Conservation (phyloP, 2,329 filamentous ascomycete species). For the Aspergillus brunneoviolaceus region DNA sequence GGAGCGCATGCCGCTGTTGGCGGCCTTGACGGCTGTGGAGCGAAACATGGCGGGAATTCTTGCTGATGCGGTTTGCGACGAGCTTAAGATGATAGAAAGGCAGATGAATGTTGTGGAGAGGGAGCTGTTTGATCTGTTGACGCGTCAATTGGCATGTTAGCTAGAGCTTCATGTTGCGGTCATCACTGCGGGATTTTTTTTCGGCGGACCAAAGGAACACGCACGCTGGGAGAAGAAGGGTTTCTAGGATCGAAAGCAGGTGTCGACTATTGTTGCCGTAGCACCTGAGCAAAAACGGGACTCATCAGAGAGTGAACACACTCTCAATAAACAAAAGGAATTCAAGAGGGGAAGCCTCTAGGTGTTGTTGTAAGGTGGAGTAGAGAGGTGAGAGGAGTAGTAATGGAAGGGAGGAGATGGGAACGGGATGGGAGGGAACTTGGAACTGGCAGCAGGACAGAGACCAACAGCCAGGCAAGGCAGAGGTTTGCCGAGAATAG, state of each 20-base stretch:
- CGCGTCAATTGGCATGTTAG: constrained; percentile 6
- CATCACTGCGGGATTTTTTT: constrained; percentile 18
- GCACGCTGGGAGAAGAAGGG: constrained; percentile 8
- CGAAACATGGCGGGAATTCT: constrained; percentile 41
- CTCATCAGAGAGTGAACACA: constrained; percentile 42
- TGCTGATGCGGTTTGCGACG: constrained; percentile 5
- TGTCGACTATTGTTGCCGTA: constrained; percentile 44
- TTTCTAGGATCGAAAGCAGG: constrained; percentile 29
- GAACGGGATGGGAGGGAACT: constrained; percentile 7
- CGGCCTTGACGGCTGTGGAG: constrained; percentile 41
- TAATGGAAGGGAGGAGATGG: constrained; percentile 6
- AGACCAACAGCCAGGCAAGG: background rate
- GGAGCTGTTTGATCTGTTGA: constrained; percentile 4
- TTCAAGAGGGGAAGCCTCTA: constrained; percentile 10
- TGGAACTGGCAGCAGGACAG: background rate
- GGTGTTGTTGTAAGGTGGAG: constrained; percentile 13
- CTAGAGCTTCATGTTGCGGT: constrained; percentile 2
- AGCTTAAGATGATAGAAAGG: background rate
- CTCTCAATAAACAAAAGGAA: constrained; percentile 25
- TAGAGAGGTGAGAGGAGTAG: constrained; percentile 2
- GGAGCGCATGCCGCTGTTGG: constrained; percentile 36
- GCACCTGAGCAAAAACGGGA: constrained; percentile 39
- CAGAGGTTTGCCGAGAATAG: constrained; percentile 18
- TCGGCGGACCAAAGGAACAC: constrained; percentile 26
- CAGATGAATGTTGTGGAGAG: background rate